A percentile compares a stretch with the other conserved stretches of the same genome.
Conservation (phyloP, 345 rosid species). For the Gossypium anomalum region DNA sequence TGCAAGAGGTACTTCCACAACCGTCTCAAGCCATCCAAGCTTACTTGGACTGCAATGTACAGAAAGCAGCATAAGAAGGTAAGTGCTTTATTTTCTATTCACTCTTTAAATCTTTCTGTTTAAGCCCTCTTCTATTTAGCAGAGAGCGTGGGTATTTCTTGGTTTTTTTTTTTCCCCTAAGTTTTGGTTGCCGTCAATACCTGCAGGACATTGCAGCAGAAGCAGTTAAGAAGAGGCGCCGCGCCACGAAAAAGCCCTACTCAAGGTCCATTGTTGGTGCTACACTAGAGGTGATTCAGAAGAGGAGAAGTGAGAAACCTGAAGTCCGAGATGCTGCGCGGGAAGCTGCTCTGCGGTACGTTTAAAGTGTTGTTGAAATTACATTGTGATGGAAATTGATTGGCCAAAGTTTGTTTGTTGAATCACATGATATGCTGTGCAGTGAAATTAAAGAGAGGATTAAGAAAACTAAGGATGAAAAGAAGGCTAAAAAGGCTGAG, state of each 20-base stretch:
- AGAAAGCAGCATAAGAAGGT: slow-evolving; percentile 73
- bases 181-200: background rate
- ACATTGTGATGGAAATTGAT: no score
- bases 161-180: no score
- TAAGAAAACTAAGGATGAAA: slow-evolving; percentile 80
- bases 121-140: no score
- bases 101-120: no score
- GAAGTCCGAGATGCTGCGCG: slow-evolving; percentile 70
- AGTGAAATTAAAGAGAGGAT: slow-evolving; percentile 81
- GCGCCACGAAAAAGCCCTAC: slow-evolving; percentile 58
- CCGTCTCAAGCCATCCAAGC: slow-evolving; percentile 88
- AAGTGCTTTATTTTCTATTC: background rate
- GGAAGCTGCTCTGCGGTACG: slow-evolving; percentile 55
- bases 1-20: slow-evolving; percentile 95
- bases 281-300: slow-evolving; percentile 67
- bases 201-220: slow-evolving; percentile 55
- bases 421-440: background rate
- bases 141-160: no score
- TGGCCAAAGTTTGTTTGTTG: background rate
- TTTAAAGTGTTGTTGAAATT: no score
- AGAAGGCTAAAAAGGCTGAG: slow-evolving; percentile 77
- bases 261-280: slow-evolving; percentile 75
- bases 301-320: slow-evolving; percentile 59
- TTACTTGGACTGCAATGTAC: slow-evolving; percentile 76
- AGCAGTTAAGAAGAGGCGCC: slow-evolving; percentile 56